phyloP scores from a whole-genome alignment of 495 filamentous ascomycete genomes.

The Friedmanniomyces simplex region DNA sequence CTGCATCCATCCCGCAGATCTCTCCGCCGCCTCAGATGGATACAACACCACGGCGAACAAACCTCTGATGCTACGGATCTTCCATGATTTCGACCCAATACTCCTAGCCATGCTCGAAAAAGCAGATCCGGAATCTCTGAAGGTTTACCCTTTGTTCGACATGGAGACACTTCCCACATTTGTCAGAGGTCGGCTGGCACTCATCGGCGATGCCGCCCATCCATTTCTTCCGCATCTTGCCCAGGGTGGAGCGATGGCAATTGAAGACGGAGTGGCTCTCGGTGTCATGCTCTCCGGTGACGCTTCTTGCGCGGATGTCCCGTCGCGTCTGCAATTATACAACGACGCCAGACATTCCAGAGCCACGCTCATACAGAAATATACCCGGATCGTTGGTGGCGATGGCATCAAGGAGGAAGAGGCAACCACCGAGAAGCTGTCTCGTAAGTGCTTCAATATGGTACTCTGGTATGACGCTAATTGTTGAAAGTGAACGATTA shows the following conservation, averaged over 20 bases:
- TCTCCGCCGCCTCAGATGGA: slow-evolving; percentile 21
- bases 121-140: slow-evolving; percentile 39
- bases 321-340: slow-evolving; percentile 44
- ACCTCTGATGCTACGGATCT: slow-evolving; percentile 36
- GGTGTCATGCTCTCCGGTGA: slow-evolving; percentile 41
- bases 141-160: slow-evolving; percentile 48
- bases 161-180: slow-evolving; percentile 44
- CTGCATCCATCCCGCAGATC: slow-evolving; percentile 43
- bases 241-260: slow-evolving; percentile 27
- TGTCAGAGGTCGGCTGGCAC: slow-evolving; percentile 38
- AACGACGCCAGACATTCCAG: slow-evolving; percentile 41
- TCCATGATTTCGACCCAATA: slow-evolving; percentile 38
- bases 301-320: slow-evolving; percentile 33
- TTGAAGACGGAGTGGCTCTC: slow-evolving; percentile 50
- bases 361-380: slow-evolving; percentile 45
- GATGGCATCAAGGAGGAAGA: slow-evolving; percentile 33
- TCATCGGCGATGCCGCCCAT: slow-evolving; percentile 53
- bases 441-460: background rate
- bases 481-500: slow-evolving; percentile 34
- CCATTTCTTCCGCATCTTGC: slow-evolving; percentile 43
- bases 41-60: background rate
- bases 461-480: background rate
- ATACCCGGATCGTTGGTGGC: slow-evolving; percentile 29
- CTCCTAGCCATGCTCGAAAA: slow-evolving; percentile 38
- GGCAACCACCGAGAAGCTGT: slow-evolving; percentile 22